Base-by-base conservation (phyloP, 2,329 filamentous ascomycete species). In the Endothia cerciana region DNA sequence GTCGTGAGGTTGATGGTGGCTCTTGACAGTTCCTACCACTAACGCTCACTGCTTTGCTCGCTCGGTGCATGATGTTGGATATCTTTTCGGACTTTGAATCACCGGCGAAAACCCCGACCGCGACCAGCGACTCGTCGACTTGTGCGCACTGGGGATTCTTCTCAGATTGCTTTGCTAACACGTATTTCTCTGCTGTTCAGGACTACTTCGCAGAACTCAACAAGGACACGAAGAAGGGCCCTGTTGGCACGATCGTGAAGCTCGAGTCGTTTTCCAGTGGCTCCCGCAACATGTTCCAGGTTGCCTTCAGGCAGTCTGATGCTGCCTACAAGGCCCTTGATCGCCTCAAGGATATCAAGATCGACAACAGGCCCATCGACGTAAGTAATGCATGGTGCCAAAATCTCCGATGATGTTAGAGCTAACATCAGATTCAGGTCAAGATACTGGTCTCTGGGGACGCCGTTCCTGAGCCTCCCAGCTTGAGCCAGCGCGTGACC, bases 351-450 rank as follows among this genome's bases (percentile, higher is more conserved):
- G 93, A 93, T 69, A 87, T 97, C 67, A 87, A 95, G 63, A 93
- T 99, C 67, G 95, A 99, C 79, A 89, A 89, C 74, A 88, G 89
- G 71, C 91, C 93, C 33, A 94, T 99, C 83, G 97, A 94, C 89
- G 93, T 94, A 81, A 74, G 81, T 70, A 15, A 25, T 17, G 3
- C 33, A 1, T 43, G 17, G 28, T n/a, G 7, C 62, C 17, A 25
- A 38, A 11, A 19, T 36, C 11, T 43, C 13, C n/a, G 3, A 33
- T 36, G 17, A 36, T n/a, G 43, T 30, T 15, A 28, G 36, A 33
- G 47, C 13, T 53, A 40, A 63, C 71, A 67, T 72, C 66, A 33
- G 61, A 1, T 58, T 63, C 62, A 96, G 90, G 93, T 99, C 73
- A 94, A 98, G 79, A 90, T 99, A 69, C 88, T 99, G 64, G 87